A percentile compares a stretch with the other conserved stretches of the same genome.
Evolutionary conservation across 306 rosid genomes (phyloP).

Genomic region (Rubus parviflorus): DNA sequence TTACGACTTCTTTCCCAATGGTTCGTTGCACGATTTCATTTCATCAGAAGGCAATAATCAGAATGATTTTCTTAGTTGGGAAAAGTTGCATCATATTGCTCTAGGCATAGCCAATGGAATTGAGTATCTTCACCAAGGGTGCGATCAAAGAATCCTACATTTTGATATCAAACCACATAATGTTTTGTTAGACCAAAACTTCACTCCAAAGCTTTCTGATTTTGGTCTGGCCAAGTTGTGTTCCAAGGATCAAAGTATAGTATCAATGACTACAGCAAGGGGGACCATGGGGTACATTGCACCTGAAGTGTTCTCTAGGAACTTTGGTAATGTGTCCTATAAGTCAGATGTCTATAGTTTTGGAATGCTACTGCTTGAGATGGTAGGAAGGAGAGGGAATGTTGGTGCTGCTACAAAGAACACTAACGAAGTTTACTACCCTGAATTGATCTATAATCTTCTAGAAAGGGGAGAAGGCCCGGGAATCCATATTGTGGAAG

Average conservation of each 20-base stretch:
- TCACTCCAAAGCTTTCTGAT: too few species aligned
- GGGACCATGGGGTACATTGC: too few species aligned
- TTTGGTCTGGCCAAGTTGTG: background rate
- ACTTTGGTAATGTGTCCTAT: constrained; percentile 30
- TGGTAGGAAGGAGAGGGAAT: constrained; percentile 30
- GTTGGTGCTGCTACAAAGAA: background rate
- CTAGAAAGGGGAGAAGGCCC: background rate
- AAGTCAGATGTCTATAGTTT: constrained; percentile 35
- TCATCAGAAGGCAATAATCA: constrained; percentile 20
- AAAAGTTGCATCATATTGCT: constrained; percentile 33
- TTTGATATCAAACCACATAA: too few species aligned
- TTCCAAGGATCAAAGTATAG: too few species aligned
- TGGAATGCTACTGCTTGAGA: constrained; percentile 40
- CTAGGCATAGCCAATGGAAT: constrained; percentile 40
- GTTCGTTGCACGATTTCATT: background rate
- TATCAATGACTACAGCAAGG: too few species aligned
- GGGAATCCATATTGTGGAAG: background rate
- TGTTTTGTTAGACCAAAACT: too few species aligned
- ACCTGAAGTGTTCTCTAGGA: background rate
- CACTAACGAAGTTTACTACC: constrained; percentile 14
- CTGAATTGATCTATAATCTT: background rate
- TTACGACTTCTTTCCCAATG: too few species aligned
- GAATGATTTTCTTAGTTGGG: constrained; percentile 18
- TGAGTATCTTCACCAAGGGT: too few species aligned
- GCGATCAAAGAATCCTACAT: too few species aligned